Evolutionary conservation across 2,329 filamentous ascomycete genomes (phyloP).

Genomic region (Colletotrichum brevisporum): DNA sequence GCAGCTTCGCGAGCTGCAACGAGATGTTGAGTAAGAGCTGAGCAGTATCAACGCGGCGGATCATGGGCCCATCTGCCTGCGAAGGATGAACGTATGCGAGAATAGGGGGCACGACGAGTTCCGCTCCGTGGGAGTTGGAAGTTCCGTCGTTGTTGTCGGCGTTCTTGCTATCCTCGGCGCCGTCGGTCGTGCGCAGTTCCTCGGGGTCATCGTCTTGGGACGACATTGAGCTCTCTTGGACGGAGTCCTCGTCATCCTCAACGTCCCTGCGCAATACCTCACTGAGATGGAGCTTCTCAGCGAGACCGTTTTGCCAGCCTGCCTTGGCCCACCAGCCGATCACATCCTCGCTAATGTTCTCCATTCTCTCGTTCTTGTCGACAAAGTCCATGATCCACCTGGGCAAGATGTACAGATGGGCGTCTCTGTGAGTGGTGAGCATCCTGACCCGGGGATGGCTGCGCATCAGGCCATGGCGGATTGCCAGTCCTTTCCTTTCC

Average conservation of each 20-base stretch:
- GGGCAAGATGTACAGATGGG: conserved; percentile 95
- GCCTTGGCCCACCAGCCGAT: conserved; percentile 97
- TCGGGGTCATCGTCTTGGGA: conserved; percentile 44
- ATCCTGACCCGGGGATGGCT: conserved; percentile 83
- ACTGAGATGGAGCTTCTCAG: conserved; percentile 81
- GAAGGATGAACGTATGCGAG: conserved; percentile 85
- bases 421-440: conserved; percentile 87
- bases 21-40: conserved; percentile 86
- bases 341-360: conserved; percentile 92
- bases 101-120: conserved; percentile 74
- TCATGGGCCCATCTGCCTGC: conserved; percentile 69
- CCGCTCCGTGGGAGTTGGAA: conserved; percentile 44
- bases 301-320: conserved; percentile 87
- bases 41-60: conserved; percentile 90
- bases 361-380: conserved; percentile 82
- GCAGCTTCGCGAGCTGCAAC: conserved; percentile 87
- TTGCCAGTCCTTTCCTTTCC: conserved; percentile 78
- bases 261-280: conserved; percentile 70
- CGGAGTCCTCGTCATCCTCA: conserved; percentile 54
- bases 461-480: conserved; percentile 82
- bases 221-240: conserved; percentile 48
- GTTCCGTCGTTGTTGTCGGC: conserved; percentile 39
- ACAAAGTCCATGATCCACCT: conserved; percentile 92
- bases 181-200: conserved; percentile 37
- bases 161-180: conserved; percentile 10